Conservation (phyloP, 2,329 filamentous ascomycete species). For the Arthrinium puccinioides region DNA sequence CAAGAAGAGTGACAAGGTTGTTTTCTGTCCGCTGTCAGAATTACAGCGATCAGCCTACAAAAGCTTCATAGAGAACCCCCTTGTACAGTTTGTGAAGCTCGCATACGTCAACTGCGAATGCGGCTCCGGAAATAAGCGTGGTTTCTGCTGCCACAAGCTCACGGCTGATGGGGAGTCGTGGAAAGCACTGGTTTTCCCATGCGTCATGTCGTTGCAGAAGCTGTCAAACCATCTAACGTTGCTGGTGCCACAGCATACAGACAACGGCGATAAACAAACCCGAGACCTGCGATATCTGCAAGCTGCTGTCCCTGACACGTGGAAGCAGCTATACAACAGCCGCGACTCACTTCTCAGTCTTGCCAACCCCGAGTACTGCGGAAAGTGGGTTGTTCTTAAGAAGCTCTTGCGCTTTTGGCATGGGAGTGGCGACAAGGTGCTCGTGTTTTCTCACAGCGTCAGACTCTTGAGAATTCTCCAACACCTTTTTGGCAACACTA, state of each 20-base stretch:
- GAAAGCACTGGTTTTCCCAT: constrained; percentile 76
- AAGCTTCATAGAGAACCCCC: constrained; percentile 66
- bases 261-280: constrained; percentile 65
- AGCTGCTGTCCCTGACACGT: constrained; percentile 66
- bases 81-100: constrained; percentile 60
- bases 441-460: constrained; percentile 92
- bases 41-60: constrained; percentile 78
- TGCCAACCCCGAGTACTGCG: constrained; percentile 85
- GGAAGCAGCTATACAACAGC: constrained; percentile 65
- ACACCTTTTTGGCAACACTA: constrained; percentile 78
- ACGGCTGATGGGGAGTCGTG: constrained; percentile 59
- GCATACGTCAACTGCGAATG: constrained; percentile 66
- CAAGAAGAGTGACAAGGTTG: constrained; percentile 88
- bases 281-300: constrained; percentile 69
- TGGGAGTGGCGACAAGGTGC: constrained; percentile 81
- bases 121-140: constrained; percentile 59
- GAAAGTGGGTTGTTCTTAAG: constrained; percentile 90
- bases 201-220: constrained; percentile 76
- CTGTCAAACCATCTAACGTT: constrained; percentile 89
- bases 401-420: constrained; percentile 88
- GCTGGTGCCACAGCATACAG: constrained; percentile 61
- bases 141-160: constrained; percentile 69
- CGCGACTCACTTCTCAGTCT: constrained; percentile 75
- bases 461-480: constrained; percentile 76
- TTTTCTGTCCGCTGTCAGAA: constrained; percentile 87